Conservation (phyloP, 208 protist species). For the Phytomonas francai region DNA sequence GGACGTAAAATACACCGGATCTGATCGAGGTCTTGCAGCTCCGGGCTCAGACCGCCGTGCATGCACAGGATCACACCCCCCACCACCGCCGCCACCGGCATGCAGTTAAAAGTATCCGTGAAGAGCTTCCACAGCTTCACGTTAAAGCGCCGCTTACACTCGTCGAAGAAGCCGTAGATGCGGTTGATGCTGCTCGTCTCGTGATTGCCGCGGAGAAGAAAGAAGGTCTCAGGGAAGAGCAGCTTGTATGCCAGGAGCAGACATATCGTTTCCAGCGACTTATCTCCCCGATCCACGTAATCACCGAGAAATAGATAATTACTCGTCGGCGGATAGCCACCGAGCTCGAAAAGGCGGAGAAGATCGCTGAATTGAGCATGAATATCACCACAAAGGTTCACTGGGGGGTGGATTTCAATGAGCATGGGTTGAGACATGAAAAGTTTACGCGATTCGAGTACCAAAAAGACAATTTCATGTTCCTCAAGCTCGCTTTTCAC, state of each 20-base stretch:
- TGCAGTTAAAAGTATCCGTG: slow-evolving; percentile 83
- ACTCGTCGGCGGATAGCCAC: slow-evolving; percentile 25
- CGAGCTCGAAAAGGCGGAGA: slow-evolving; percentile 66
- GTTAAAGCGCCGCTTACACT: slow-evolving; percentile 94
- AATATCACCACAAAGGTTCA: slow-evolving; percentile 83
- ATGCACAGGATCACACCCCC: slow-evolving; percentile 61
- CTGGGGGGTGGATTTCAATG: slow-evolving; percentile 69
- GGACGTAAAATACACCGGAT: slow-evolving; percentile 49
- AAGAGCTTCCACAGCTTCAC: slow-evolving; percentile 80
- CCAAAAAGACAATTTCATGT: slow-evolving; percentile 63
- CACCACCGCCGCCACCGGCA: slow-evolving; percentile 75
- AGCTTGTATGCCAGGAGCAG: slow-evolving; percentile 82
- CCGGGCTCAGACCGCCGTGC: slow-evolving; percentile 79
- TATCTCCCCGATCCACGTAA: slow-evolving; percentile 94
- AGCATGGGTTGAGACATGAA: slow-evolving; percentile 89
- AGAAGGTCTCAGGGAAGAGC: slow-evolving; percentile 73
- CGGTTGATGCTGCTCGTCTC: slow-evolving; percentile 64
- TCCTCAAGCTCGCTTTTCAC: slow-evolving; percentile 38
- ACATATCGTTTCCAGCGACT: slow-evolving; percentile 61
- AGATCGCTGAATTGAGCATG: slow-evolving; percentile 83
- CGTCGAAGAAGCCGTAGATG: slow-evolving; percentile 77
- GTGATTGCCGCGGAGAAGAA: slow-evolving; percentile 88
- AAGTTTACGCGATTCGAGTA: slow-evolving; percentile 67
- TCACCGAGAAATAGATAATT: slow-evolving; percentile 96
- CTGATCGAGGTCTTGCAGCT: slow-evolving; percentile 39